phyloP scores from a whole-genome alignment of 139 green algal species.

The Yamagishiella unicocca region DNA sequence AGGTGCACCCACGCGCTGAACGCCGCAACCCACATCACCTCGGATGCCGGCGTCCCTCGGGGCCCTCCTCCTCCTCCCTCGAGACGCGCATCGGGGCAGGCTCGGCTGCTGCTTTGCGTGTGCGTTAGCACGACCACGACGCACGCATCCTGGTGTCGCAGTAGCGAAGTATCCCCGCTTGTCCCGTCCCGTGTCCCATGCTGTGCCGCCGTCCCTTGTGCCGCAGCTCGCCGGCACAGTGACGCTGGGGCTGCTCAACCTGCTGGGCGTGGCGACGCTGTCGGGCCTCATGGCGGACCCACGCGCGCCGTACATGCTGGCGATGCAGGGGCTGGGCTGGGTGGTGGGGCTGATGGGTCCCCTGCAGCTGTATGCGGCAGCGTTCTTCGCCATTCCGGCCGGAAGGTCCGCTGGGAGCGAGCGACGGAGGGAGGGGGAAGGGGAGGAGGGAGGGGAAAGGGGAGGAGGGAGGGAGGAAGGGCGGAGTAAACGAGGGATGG shows the following conservation, averaged over 20 bases:
- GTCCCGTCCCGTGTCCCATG: too few species aligned
- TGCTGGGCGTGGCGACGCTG: slow-evolving; percentile 89
- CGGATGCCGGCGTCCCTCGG: too few species aligned
- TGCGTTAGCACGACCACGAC: too few species aligned
- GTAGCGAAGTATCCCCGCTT: too few species aligned
- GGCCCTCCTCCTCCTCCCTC: too few species aligned
- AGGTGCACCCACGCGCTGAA: too few species aligned
- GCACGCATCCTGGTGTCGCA: too few species aligned
- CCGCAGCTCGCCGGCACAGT: slow-evolving; percentile 68
- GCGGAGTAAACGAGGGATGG: too few species aligned
- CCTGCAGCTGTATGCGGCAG: slow-evolving; percentile 86
- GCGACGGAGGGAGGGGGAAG: background rate
- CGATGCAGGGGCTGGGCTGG: slow-evolving; percentile 47
- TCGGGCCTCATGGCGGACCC: slow-evolving; percentile 54
- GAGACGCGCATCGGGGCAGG: too few species aligned
- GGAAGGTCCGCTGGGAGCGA: slow-evolving; percentile 62
- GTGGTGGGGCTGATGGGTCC: slow-evolving; percentile 42
- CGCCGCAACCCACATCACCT: too few species aligned
- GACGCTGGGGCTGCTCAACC: slow-evolving; percentile 84
- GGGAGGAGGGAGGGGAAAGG: background rate
- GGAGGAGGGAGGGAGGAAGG: background rate
- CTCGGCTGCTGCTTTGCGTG: too few species aligned
- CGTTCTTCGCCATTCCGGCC: slow-evolving; percentile 91
- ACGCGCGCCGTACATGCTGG: background rate
- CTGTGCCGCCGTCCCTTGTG: background rate